phyloP scores from a whole-genome alignment of 2,329 filamentous ascomycete genomes.

The Escovopsis weberi region DNA sequence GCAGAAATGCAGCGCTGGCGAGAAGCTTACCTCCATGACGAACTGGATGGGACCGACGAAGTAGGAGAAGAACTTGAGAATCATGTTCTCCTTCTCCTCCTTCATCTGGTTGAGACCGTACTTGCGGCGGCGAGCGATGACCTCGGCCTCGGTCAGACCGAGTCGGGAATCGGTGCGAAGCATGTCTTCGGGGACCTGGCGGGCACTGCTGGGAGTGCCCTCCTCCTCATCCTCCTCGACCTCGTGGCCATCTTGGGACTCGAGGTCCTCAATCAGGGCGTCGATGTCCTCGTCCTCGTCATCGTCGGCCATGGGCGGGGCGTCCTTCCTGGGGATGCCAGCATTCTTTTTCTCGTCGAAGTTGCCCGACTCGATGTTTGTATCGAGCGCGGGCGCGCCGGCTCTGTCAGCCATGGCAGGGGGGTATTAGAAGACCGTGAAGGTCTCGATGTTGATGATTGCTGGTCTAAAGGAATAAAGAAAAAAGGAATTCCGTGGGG shows the following conservation, averaged over 20 bases:
- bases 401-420: slow-evolving; percentile 37
- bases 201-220: slow-evolving; percentile 36
- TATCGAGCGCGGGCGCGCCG: slow-evolving; percentile 44
- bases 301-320: slow-evolving; percentile 42
- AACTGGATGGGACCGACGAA: slow-evolving; percentile 86
- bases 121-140: slow-evolving; percentile 47
- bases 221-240: slow-evolving; percentile 45
- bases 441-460: slow-evolving; percentile 6
- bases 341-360: slow-evolving; percentile 47
- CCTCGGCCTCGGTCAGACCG: slow-evolving; percentile 61
- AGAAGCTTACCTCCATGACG: slow-evolving; percentile 65
- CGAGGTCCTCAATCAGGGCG: slow-evolving; percentile 73
- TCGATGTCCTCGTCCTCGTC: slow-evolving; percentile 71
- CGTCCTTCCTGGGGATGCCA: slow-evolving; percentile 22
- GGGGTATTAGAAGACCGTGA: slow-evolving; percentile 2
- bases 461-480: slow-evolving; percentile 6
- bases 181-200: slow-evolving; percentile 56
- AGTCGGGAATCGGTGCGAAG: slow-evolving; percentile 60
- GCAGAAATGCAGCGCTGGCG: too few relatives aligned
- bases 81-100: slow-evolving; percentile 73
- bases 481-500: background rate
- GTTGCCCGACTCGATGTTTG: slow-evolving; percentile 48
- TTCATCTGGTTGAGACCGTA: slow-evolving; percentile 82
- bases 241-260: slow-evolving; percentile 62
- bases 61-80: slow-evolving; percentile 71